phyloP scores from a whole-genome alignment of 305 asterid species.

The Rubia peregrina region DNA sequence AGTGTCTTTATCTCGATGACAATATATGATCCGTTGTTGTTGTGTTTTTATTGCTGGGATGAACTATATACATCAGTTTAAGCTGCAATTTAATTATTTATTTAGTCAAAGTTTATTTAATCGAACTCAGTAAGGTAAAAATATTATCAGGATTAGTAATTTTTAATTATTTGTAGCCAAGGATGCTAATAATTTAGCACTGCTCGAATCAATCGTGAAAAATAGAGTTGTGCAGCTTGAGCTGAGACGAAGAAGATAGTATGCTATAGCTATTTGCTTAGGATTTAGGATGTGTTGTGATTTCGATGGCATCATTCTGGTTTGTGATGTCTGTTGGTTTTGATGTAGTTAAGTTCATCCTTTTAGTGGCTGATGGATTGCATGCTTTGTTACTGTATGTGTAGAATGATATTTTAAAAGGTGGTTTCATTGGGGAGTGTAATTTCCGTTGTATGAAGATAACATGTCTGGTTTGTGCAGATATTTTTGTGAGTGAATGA shows the following conservation, averaged over 20 bases:
- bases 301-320: not conserved
- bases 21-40: not conserved
- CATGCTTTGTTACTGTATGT: not conserved
- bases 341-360: not conserved
- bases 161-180: too few species aligned
- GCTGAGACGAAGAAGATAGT: too few species aligned
- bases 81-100: not conserved
- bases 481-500: not conserved
- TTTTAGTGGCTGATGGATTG: not conserved
- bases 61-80: not conserved
- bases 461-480: not conserved
- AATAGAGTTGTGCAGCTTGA: not conserved
- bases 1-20: not conserved
- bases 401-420: not conserved
- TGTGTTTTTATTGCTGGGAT: not conserved
- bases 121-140: too few species aligned
- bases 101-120: not conserved
- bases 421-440: not conserved
- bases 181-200: too few species aligned
- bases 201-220: too few species aligned
- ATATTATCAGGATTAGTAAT: too few species aligned
- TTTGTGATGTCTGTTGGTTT: not conserved
- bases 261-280: not conserved
- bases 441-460: not conserved
- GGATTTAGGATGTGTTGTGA: not conserved